Evolutionary conservation across 139 green algal genomes (phyloP), one percentile per base, ranked within the genome.

Genomic region (Chlorella ohadii): DNA sequence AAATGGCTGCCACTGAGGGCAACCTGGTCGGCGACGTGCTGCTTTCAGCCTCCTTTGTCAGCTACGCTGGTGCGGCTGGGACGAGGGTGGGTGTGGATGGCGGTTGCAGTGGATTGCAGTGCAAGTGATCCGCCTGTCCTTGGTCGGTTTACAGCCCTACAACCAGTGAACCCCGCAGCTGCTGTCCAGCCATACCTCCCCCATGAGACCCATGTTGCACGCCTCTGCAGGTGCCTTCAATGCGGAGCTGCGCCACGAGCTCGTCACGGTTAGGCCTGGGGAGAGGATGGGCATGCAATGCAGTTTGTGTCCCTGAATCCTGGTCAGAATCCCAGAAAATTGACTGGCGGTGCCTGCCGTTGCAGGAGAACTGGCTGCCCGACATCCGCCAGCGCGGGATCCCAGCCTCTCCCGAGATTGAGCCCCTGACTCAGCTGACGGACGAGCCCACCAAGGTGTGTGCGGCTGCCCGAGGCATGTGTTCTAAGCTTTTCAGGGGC

Each of bases 11-110:
- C 23, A 73, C 71, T 7, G 89, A 93, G 59, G 73, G 72, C 41
- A 88, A 84, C 66, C 89, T 96, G 51, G 84, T 96, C 23, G 96
- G 96, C n/a, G 93, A 98, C 74, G 93, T 93, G 34, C 87, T 98
- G 64, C 86, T 98, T 33, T 89, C 93, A 3, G 84, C 94, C 12
- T 87, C 93, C 4, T 98, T 98, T 90, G 94, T 98, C 11, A 93
- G 89, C 4, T 98, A 98, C 83, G 94, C 93, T 7, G 94, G 51
- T 59, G 51, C 51, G 51, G 11, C 15, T 20, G 11, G 51, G 51
- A 22, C 11, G 51, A 59, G 51, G 9, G 51, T 3, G 11, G 15
- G 51, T 23, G 51, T 59, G 51, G 51, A n/a, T n/a, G n/a, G n/a
- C n/a, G n/a, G n/a, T n/a, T n/a, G n/a, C n/a, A n/a, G n/a, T n/a